phyloP scores from a whole-genome alignment of 768 basidiomycete genomes.

The Mycena venus region DNA sequence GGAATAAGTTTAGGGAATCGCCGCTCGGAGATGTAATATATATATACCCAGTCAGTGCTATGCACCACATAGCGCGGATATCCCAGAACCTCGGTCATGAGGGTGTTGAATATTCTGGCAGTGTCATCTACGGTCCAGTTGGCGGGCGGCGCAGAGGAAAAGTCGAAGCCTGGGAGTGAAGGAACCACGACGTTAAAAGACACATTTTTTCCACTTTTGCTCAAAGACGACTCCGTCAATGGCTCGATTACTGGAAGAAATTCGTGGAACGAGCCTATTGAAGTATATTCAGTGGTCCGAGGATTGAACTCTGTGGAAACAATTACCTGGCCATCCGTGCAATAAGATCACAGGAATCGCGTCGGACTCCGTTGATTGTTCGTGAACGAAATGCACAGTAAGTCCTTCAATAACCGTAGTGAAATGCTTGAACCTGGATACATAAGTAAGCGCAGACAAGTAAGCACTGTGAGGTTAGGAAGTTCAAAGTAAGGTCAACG shows the following conservation, averaged over 20 bases:
- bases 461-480: not conserved
- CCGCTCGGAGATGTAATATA: not conserved
- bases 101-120: conserved; percentile 40
- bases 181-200: conserved; percentile 21
- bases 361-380: not conserved
- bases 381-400: conserved; percentile 9
- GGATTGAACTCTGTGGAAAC: not conserved
- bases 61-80: conserved; percentile 38
- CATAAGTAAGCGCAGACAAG: not conserved
- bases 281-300: not conserved
- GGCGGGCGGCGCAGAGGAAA: conserved; percentile 31
- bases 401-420: conserved; percentile 26
- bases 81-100: conserved; percentile 42
- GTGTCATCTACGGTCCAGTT: conserved; percentile 40
- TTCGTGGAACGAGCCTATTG: conserved; percentile 14
- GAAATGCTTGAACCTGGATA: conserved; percentile 16
- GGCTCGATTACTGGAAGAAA: conserved; percentile 11
- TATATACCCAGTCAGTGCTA: conserved; percentile 39
- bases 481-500: not conserved
- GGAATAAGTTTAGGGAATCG: not conserved
- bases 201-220: not conserved
- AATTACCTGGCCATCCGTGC: conserved; percentile 23
- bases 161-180: conserved; percentile 35
- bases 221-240: not conserved
- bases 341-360: conserved; percentile 20